Evolutionary conservation across 179 eudicot genomes (phyloP), one percentile per base, ranked within the genome.

Genomic region (Amaranthus tricolor): DNA sequence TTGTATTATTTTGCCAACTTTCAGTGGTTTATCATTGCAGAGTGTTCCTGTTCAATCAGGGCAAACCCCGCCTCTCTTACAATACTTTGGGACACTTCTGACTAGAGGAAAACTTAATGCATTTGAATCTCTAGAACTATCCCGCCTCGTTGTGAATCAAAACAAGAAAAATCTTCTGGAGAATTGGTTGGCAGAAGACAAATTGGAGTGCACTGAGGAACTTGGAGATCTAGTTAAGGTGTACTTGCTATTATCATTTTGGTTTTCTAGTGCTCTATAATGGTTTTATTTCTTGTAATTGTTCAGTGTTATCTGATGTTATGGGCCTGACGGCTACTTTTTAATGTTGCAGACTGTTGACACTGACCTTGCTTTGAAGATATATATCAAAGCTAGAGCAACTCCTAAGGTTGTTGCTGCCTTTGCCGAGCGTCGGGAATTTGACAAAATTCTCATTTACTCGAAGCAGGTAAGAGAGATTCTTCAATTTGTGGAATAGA

Each of bases 41-140:
- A 90, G 98, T 89, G 98, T 94, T 80, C 98, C 98, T 80, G 97
- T 92, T 44, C 98, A 94, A 90, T 84, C 97, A 77, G 98, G 98
- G 70, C 98, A 92, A 75, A 90, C 98, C 40, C 97, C 98, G 51
- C 98, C 98, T 40, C 82, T 94, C 72, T 75, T 94, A 79, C 98
- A 94, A 79, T 94, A 94, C 79, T 94, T 94, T 77, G 55, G 55
- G 13, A 51, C 9, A 51, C 55, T 51, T 8, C 55, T 51, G 13
- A 51, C 55, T 51, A 8, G 55, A 51, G 55, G 55, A 51, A 51
- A 8, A 51, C 55, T 51, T 13, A 8, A 51, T 51, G 55, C 55
- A 51, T 51, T 51, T 51, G 55, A 51, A 69, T 54, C 72, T 51
- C 51, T 21, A 68, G 59, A 51, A 51, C 55, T 51, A 51, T 51